Evolutionary conservation across 164 flowering plant species (phyloP), one percentile per base, ranked within the genome.

Genomic region (Aristolochia californica): DNA sequence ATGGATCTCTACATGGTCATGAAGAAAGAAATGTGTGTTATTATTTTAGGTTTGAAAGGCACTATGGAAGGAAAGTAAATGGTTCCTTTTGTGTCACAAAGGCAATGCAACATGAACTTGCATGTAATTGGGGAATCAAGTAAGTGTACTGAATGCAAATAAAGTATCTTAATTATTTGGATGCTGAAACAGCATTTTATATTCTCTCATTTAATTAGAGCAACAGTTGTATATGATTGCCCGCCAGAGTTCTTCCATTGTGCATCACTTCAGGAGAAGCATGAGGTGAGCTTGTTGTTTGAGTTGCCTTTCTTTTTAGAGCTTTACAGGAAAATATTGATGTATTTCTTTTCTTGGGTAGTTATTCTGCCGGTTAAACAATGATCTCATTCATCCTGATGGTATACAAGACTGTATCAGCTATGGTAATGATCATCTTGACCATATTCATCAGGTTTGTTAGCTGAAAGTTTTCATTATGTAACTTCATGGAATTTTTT

Each of bases 61-160:
- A 62, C 68, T 93, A 68, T 74, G 97, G 97, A 55, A 82, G 73
- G 74, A 75, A 75, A 82, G 94, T 96, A 53, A 53, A 83, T 76
- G 99, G 89, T 68, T 72, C 99, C 30, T 70, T 93, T 30, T 93
- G 97, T 69, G 95, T 93, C 45, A 88, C 98, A 34, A 78, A 66
- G 68, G 99, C 97, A 67, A 93, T 89, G 99, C 97, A 89, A 58
- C 96, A 85, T 73, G 99, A 93, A 68, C 70, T 93, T 76, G 86
- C 83, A 62, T 88, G 85, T 63, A 89, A 87, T 59, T 93, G 99
- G 99, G 94, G 83, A 69, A 85, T 89, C 62, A 78, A 71, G 98
- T 91, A 73, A 78, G 83, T 49, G 27, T 43, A 23, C 61, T 51
- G 45, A 57, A 44, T 62, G 48, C 30, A 22, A 18, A 21, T 62